These are phyloP conservation scores for Dothistroma pini DNA, from an alignment of 2,329 filamentous ascomycete species.

Conservation along the genomic window DNA sequence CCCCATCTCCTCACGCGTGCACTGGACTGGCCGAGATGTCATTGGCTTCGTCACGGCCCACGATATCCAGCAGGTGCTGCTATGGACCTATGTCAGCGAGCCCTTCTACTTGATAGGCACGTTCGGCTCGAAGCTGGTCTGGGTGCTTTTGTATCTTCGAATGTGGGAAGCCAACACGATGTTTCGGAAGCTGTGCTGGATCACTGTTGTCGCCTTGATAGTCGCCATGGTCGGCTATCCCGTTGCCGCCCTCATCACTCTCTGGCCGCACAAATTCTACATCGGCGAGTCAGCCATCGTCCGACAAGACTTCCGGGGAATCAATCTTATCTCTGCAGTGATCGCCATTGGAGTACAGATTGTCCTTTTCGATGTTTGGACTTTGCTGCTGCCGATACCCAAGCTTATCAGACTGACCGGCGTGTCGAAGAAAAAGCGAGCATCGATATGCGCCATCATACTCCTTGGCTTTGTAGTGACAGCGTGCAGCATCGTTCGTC, in stretches of 20 bases:
- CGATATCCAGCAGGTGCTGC: not conserved
- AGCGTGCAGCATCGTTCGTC: slow-evolving; percentile 14
- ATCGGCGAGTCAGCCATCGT: slow-evolving; percentile 9
- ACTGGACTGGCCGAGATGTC: slow-evolving; percentile 10
- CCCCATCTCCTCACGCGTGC: not conserved
- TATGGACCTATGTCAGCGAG: slow-evolving; percentile 14
- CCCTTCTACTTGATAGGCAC: slow-evolving; percentile 16
- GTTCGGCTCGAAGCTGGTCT: slow-evolving; percentile 10
- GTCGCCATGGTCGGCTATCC: slow-evolving; percentile 5
- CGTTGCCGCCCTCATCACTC: slow-evolving; percentile 3
- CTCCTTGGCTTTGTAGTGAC: slow-evolving; percentile 16
- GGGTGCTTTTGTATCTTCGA: slow-evolving; percentile 15
- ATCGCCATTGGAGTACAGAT: slow-evolving; percentile 12
- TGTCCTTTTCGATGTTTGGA: slow-evolving; percentile 12
- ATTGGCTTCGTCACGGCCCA: slow-evolving; percentile 1
- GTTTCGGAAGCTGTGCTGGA: slow-evolving; percentile 17
- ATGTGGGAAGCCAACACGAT: slow-evolving; percentile 19
- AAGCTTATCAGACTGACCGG: slow-evolving; percentile 13
- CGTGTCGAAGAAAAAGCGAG: slow-evolving; percentile 7
- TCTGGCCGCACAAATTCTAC: slow-evolving; percentile 15
- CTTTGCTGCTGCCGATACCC: slow-evolving; percentile 15
- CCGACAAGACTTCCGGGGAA: slow-evolving; percentile 3
- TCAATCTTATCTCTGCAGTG: slow-evolving; percentile 6
- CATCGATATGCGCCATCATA: slow-evolving; percentile 12
- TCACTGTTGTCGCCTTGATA: slow-evolving; percentile 1